Evolutionary conservation across 805 yeast genomes (phyloP), one percentile per base, ranked within the genome.

Genomic region (Yarrowia osloensis): DNA sequence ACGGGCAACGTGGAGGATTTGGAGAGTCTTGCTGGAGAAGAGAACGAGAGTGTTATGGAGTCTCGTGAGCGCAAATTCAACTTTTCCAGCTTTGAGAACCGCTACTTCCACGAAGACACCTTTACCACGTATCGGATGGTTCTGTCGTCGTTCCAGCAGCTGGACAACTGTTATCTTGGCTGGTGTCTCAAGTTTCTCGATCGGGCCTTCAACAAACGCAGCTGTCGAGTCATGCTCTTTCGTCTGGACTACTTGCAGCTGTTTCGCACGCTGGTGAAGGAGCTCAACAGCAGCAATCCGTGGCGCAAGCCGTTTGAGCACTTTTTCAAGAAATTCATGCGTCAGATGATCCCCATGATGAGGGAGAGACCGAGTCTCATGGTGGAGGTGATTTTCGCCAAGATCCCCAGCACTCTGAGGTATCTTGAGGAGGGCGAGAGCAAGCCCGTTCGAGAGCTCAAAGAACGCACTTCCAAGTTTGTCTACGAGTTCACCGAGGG

Each of bases 191-290:
- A 57, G 49, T 57, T 57, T 40, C 26, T 57, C 6, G 63, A 57
- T 13, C 35, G 63, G 12, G 63, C 63, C 2, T 57, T 57, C 49
- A 57, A 57, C 63, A 57, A 85, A 57, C 82, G 85, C 46, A 88
- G 89, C 67, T 82, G 81, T 62, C 85, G 86, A 47, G 79, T 0
- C 77, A 57, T 84, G 37, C 75, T 90, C 37, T 87, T 82, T 71
- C 79, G 97, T 62, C 74, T 95, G 37, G 97, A 93, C 74, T 86
- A 95, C 73, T 83, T 94, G 82, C 74, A 81, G 17, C 73, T 83
- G 2, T 74, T 90, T 0, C 83, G 86, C 72, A 80, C 83, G 29
- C 78, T 89, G 71, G 77, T 89, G 8, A 61, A 46, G 35, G 86
- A 87, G 7, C 76, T 87, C 19, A 81, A 86, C 0, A 75, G 78